phyloP scores from a whole-genome alignment of 345 rosid species.

The Clarkia xantiana region DNA sequence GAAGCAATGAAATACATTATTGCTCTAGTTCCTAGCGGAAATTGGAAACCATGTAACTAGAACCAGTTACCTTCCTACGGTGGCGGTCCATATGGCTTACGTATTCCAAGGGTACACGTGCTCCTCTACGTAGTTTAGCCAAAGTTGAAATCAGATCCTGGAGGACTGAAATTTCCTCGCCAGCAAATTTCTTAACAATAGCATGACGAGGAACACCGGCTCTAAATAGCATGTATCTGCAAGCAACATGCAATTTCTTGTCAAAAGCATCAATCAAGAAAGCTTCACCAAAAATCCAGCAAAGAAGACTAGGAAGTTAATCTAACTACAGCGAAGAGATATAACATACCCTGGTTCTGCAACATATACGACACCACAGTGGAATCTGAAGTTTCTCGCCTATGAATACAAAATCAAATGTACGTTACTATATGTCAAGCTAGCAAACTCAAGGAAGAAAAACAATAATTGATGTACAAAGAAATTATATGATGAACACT shows the following conservation, averaged over 20 bases:
- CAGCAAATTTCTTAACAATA: conserved; percentile 79
- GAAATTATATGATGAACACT: too few species aligned
- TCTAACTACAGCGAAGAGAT: not conserved
- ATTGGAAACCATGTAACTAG: too few species aligned
- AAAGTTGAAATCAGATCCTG: conserved; percentile 54
- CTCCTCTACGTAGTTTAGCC: conserved; percentile 59
- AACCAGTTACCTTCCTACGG: conserved; percentile 58
- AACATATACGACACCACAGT: conserved; percentile 82
- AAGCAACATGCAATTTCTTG: not conserved
- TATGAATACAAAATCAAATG: conserved; percentile 22
- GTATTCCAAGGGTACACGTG: conserved; percentile 85
- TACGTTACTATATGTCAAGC: too few species aligned
- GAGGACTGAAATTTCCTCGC: conserved; percentile 58
- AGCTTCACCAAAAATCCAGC: not conserved
- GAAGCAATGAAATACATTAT: too few species aligned
- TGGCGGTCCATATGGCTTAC: conserved; percentile 74
- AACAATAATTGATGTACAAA: too few species aligned
- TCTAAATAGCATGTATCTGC: conserved; percentile 84
- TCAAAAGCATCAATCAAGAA: not conserved
- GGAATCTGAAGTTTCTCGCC: conserved; percentile 89
- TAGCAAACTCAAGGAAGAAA: too few species aligned
- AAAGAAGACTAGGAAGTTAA: not conserved
- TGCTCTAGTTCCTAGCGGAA: too few species aligned
- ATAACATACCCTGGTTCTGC: conserved; percentile 78
- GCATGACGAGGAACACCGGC: conserved; percentile 98